Percentiles rank a stretch among this genome's conserved stretches.
Evolutionary conservation across 805 yeast genomes (phyloP).

Genomic region (Lipomyces lipofer): DNA sequence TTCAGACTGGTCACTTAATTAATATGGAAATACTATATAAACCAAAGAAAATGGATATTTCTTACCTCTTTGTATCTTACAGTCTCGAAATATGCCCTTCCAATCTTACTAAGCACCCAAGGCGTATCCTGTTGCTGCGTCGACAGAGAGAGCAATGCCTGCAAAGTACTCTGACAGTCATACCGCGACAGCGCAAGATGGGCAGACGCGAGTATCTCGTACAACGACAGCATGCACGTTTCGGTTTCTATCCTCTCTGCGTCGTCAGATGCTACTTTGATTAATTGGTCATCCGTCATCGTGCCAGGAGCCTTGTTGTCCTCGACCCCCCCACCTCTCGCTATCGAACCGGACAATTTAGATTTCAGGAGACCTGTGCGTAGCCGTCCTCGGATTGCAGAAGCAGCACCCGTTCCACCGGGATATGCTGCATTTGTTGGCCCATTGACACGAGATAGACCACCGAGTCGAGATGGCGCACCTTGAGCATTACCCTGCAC

Average conservation of each 20-base stretch:
- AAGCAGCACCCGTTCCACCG: background rate
- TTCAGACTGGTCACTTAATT: no score
- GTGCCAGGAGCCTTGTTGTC: background rate
- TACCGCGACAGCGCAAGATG: conserved; percentile 43
- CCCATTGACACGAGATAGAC: background rate
- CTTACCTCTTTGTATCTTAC: conserved; percentile 83
- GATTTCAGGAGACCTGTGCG: conserved; percentile 10
- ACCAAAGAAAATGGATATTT: no score
- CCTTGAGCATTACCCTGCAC: background rate
- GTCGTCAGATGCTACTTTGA: conserved; percentile 25
- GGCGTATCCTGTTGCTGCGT: conserved; percentile 67
- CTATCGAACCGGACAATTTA: background rate
- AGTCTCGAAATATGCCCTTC: conserved; percentile 80
- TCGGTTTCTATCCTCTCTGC: conserved; percentile 28
- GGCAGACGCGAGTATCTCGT: conserved; percentile 29
- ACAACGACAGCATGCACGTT: conserved; percentile 22
- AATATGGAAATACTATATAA: no score
- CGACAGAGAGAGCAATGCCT: conserved; percentile 66
- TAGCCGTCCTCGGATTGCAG: conserved; percentile 12
- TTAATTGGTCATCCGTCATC: background rate
- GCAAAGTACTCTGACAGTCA: conserved; percentile 78
- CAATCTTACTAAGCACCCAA: conserved; percentile 80
- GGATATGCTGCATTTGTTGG: background rate
- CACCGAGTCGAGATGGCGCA: background rate
- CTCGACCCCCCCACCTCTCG: background rate